Base-by-base conservation (phyloP, 306 rosid species). In the Cicer pinnatifidum region DNA sequence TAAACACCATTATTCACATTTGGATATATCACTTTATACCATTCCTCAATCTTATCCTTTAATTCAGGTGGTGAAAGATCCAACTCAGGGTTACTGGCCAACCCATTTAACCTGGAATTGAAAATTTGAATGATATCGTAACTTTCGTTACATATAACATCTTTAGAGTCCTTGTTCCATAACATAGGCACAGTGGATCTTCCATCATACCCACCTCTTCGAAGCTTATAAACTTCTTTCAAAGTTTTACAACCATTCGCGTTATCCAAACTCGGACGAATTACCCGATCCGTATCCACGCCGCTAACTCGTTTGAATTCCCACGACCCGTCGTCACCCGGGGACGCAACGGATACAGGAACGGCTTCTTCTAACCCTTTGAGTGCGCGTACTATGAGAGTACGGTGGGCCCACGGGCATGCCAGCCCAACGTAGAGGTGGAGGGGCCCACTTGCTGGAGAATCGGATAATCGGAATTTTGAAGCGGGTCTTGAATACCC, bases 341-440 rank as follows among this genome's bases (percentile, higher is more conserved):
- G 96, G 0, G 89, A 79, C 11, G 93, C 96, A 6, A 93, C 71
- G 3, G 98, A 90, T 9, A 90, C 85, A 8, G 91, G 82, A 8
- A 93, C 84, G 50, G 90, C 89, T 2, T 82, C 87, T 15, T 93
- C 87, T 46, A 93, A 87, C 67, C 98, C 97, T 59, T 89, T 91
- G 6, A 91, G 85, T 1, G 90, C 94, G 4, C 96, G 92, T 12
- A 93, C 97, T 60, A 93, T 84, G 44, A 91, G 92, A 5, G 95
- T 81, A 17, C 97, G 89, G 89, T 91, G 97, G 80, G 98, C 98
- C 98, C 98, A 94, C 3, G 98, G 96, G 72, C 98, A 94, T 0
- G 98, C 87, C 39, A 93, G 89, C 79, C 87, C 96, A 47, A 91
- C 93, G 73, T 91, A 93, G 50, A 93, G 92, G 67, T 91, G 96